Base-by-base conservation (phyloP, 345 rosid genomes). In the Acer negundo region DNA sequence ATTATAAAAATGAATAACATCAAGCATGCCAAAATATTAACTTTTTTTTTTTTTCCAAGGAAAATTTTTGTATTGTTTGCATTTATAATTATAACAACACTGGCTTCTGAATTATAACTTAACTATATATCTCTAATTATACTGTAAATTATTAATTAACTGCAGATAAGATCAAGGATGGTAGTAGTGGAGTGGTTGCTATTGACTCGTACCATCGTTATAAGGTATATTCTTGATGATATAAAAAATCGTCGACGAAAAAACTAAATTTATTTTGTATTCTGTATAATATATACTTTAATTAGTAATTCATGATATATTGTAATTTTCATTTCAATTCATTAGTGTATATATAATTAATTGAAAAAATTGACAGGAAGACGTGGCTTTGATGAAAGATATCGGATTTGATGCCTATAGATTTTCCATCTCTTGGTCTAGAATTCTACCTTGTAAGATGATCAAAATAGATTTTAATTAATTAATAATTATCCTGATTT, bases 381-480 rank as follows among this genome's bases (percentile, higher is more conserved):
- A 86, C 82, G 77, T 84, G 46, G 51, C 70, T 20, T n/a, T 76
- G 68, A 70, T 86, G 78, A 86, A 86, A 70, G 74, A 80, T 10
- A 70, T 82, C 5, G 84, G 84, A 44, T 75, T 82, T 23, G 86
- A 84, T 76, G 83, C 62, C 28, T 84, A 80, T 42, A 82, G 89
- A 78, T 77, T 86, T 23, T 86, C 89, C 51, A 67, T 86, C 58
- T 51, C 87, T 13, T 86, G 89, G 89, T 70, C 89, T 13, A 76
- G 89, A 73, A 66, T 86, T 31, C 70, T 86, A 65, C 89, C 89
- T 10, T 61, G 87, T 86, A 84, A 75, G 84, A 67, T 55, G 8
- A 31, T 20, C 6, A 5, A 56, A 56, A 56, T 13, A 61, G 19
- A 35, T 19, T 66, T 35, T 66, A 66, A 16, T 66, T 8, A 35